Base-by-base conservation (phyloP, 768 basidiomycete genomes). In the Lactarius akahatsu region DNA sequence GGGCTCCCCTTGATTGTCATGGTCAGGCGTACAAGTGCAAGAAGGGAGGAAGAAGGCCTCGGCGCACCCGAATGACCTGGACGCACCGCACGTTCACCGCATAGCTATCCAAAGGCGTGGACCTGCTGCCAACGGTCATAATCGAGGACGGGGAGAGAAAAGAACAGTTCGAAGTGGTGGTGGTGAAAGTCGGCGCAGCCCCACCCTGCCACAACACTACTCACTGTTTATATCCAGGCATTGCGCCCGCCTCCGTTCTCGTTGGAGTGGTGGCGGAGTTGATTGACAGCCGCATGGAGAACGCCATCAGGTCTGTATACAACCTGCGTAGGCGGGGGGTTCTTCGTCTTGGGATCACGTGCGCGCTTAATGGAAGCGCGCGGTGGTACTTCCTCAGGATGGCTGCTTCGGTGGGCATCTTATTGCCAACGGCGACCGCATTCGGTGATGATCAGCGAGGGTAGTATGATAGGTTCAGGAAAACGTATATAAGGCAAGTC, bases 41-140 rank as follows among this genome's bases (percentile, higher is more conserved):
- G 23, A n/a, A 26, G 26, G 34, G 13, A 6, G 20, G 45, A 47
- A 9, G 45, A 47, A 9, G 34, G 34, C 1, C 32, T n/a, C 23
- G 36, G 45, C 65, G 1, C 32, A 66, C 65, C 47, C 36, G 56
- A 45, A 66, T 34, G 32, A 54, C 38, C 32, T 62, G 65, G 18
- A 66, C 47, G 47, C 65, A 66, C 32, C 65, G 61, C 32, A 66
- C 65, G 32, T 66, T 66, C 57, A 66, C 61, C 4, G 40, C 45
- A 43, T 52, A 57, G 4, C 50, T n/a, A 6, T 40, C 30, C 5
- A n/a, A 36, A n/a, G 57, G 40, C 15, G n/a, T 34, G 6, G 56
- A 10, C 4, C 40, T 57, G 20, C 1, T 10, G 30, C 28, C 2
- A 18, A 38, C 9, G 9, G 55, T 60, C 65, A 66, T 66, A 23